These are phyloP conservation scores for Schizopora paradoxa DNA, from an alignment of 1,284 basidiomycete species.

Conservation along the genomic window DNA sequence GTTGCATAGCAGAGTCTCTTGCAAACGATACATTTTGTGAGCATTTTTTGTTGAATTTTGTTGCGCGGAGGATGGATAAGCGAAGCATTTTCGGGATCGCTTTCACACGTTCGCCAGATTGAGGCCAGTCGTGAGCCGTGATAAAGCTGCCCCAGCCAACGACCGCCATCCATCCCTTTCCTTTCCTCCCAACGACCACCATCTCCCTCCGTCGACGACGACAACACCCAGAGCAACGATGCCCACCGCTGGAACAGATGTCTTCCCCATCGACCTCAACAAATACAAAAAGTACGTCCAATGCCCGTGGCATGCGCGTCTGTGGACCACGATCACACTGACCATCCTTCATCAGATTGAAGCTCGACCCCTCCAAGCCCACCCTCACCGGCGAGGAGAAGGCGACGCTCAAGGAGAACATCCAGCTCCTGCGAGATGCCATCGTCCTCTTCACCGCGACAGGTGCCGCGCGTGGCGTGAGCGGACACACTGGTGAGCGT, in stretches of 20 bases:
- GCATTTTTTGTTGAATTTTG: no score
- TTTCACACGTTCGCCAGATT: not conserved
- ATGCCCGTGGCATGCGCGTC: not conserved
- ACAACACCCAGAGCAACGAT: slow-evolving; percentile 27
- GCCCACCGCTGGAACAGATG: slow-evolving; percentile 34
- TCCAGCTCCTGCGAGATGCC: slow-evolving; percentile 74
- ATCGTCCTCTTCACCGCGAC: slow-evolving; percentile 81
- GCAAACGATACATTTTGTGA: no score
- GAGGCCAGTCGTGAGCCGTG: slow-evolving; percentile 6
- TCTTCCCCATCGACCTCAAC: slow-evolving; percentile 74
- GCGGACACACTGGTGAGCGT: slow-evolving; percentile 68
- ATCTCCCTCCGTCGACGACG: not conserved
- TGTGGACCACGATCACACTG: slow-evolving; percentile 11
- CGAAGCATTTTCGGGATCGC: no score
- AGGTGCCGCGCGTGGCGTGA: slow-evolving; percentile 75
- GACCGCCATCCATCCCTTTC: slow-evolving; percentile 1
- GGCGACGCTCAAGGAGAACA: slow-evolving; percentile 56
- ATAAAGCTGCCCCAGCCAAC: slow-evolving; percentile 7
- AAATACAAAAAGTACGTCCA: slow-evolving; percentile 59
- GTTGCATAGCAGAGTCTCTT: no score
- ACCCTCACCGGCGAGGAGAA: slow-evolving; percentile 57
- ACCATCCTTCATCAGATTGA: slow-evolving; percentile 40
- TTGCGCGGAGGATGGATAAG: no score
- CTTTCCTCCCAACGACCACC: slow-evolving; percentile 7
- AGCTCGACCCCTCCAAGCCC: slow-evolving; percentile 62